phyloP scores from a whole-genome alignment of 176 grass and related monocot species.

The Calamus simplicifolius region DNA sequence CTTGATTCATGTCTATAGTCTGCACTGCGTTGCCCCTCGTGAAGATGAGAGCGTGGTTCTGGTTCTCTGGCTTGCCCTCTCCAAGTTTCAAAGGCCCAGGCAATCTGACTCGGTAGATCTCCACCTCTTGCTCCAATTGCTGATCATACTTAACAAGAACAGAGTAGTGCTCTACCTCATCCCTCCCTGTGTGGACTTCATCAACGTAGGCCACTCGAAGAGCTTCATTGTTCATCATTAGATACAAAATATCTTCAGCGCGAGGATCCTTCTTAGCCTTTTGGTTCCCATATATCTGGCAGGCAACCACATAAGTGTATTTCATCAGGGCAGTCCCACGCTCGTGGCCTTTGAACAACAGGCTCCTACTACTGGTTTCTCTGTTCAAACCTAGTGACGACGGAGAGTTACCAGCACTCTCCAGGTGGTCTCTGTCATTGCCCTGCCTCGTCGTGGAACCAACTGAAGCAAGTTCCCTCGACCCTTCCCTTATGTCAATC shows the following conservation, averaged over 20 bases:
- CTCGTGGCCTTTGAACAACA: slow-evolving; percentile 83
- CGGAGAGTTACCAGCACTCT: slow-evolving; percentile 20
- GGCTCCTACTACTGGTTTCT: slow-evolving; percentile 59
- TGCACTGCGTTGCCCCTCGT: slow-evolving; percentile 87
- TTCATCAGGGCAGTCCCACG: slow-evolving; percentile 82
- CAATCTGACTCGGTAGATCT: slow-evolving; percentile 84
- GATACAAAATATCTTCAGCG: slow-evolving; percentile 72
- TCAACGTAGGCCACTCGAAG: slow-evolving; percentile 94
- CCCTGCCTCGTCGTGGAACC: slow-evolving; percentile 63
- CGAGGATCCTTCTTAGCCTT: slow-evolving; percentile 67
- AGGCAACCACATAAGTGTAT: slow-evolving; percentile 86
- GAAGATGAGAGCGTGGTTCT: slow-evolving; percentile 96
- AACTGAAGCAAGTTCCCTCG: slow-evolving; percentile 56
- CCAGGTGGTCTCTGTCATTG: slow-evolving; percentile 37
- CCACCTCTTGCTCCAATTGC: slow-evolving; percentile 58
- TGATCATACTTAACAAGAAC: slow-evolving; percentile 93
- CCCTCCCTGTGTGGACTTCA: slow-evolving; percentile 35
- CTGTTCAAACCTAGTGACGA: slow-evolving; percentile 47
- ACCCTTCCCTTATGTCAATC: slow-evolving; percentile 72
- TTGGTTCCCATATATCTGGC: slow-evolving; percentile 93
- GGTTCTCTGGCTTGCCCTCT: slow-evolving; percentile 97
- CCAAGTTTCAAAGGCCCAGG: slow-evolving; percentile 83
- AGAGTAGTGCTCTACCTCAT: slow-evolving; percentile 62
- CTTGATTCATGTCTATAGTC: slow-evolving; percentile 99
- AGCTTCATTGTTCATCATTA: slow-evolving; percentile 92